Percentiles rank a stretch among this genome's conserved stretches.
These are phyloP conservation scores for Fusarium goolgardi DNA, from an alignment of 2,329 filamentous ascomycete species.

Conservation along the genomic window DNA sequence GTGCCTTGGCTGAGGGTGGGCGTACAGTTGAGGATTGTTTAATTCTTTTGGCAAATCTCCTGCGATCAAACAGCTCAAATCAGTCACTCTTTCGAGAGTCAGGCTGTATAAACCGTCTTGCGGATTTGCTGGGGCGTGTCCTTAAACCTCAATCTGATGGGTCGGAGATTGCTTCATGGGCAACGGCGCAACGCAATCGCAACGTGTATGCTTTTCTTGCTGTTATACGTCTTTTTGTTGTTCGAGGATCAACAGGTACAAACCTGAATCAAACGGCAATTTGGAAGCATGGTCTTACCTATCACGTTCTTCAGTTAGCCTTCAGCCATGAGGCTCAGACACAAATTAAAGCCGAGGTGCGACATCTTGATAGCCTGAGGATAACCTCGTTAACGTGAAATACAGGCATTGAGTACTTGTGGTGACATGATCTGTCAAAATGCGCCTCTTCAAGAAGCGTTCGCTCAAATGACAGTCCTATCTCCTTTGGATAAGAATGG, in stretches of 20 bases:
- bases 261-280: conserved; percentile 86
- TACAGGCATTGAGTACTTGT: conserved; percentile 81
- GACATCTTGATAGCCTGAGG: conserved; percentile 10
- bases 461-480: conserved; percentile 85
- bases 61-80: conserved; percentile 89
- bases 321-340: conserved; percentile 79
- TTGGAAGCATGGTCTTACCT: conserved; percentile 83
- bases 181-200: conserved; percentile 81
- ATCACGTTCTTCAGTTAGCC: conserved; percentile 82
- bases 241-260: conserved; percentile 82
- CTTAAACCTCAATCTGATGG: conserved; percentile 65
- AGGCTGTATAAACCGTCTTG: conserved; percentile 79
- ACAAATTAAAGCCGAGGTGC: conserved; percentile 83
- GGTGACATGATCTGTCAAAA: conserved; percentile 91
- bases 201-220: conserved; percentile 92
- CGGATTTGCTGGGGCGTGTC: conserved; percentile 73
- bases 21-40: conserved; percentile 93
- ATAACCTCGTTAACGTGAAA: conserved; percentile 26
- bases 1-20: conserved; percentile 82
- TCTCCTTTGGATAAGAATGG: conserved; percentile 61
- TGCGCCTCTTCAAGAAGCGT: conserved; percentile 82
- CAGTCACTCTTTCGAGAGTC: conserved; percentile 95
- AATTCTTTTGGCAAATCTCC: conserved; percentile 87
- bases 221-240: conserved; percentile 86
- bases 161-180: conserved; percentile 76